Evolutionary conservation across 495 filamentous ascomycete species (phyloP).

Genomic region (Hyaloscypha bicolor): DNA sequence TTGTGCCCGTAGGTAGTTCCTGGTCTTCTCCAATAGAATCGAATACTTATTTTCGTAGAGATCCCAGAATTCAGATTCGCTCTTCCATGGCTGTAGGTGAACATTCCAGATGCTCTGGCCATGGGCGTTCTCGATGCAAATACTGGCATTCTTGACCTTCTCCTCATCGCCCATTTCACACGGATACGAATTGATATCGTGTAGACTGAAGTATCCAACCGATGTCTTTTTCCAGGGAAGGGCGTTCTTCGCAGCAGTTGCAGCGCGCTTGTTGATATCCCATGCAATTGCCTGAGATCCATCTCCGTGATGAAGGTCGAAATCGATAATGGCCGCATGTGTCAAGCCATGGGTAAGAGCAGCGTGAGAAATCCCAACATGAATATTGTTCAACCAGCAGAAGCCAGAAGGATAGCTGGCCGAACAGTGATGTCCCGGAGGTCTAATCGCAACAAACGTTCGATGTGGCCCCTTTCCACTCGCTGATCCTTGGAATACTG

Average conservation of each 20-base stretch:
- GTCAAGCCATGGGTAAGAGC: slow-evolving; percentile 80
- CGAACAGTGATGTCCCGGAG: slow-evolving; percentile 94
- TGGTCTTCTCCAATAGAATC: slow-evolving; percentile 76
- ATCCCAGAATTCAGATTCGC: slow-evolving; percentile 80
- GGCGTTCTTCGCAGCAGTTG: slow-evolving; percentile 61
- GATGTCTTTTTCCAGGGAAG: slow-evolving; percentile 74
- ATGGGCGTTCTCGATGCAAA: slow-evolving; percentile 91
- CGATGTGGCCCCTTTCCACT: slow-evolving; percentile 58
- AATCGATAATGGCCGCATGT: slow-evolving; percentile 95
- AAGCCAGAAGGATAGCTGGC: slow-evolving; percentile 87
- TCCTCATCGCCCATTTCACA: slow-evolving; percentile 88
- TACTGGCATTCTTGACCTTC: slow-evolving; percentile 86
- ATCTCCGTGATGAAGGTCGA: slow-evolving; percentile 96
- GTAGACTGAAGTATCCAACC: slow-evolving; percentile 93
- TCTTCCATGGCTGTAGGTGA: slow-evolving; percentile 88
- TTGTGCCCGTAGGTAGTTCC: slow-evolving; percentile 69
- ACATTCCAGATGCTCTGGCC: slow-evolving; percentile 94
- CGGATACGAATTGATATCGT: slow-evolving; percentile 97
- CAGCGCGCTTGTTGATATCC: slow-evolving; percentile 72
- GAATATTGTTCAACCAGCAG: slow-evolving; percentile 98
- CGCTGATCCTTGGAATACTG: slow-evolving; percentile 61
- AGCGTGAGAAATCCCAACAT: slow-evolving; percentile 92
- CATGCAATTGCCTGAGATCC: slow-evolving; percentile 92
- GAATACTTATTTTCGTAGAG: slow-evolving; percentile 79
- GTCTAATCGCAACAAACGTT: slow-evolving; percentile 80